These are phyloP conservation scores for Naematelia aurantialba DNA, from an alignment of 768 basidiomycete genomes.

Conservation along the genomic window DNA sequence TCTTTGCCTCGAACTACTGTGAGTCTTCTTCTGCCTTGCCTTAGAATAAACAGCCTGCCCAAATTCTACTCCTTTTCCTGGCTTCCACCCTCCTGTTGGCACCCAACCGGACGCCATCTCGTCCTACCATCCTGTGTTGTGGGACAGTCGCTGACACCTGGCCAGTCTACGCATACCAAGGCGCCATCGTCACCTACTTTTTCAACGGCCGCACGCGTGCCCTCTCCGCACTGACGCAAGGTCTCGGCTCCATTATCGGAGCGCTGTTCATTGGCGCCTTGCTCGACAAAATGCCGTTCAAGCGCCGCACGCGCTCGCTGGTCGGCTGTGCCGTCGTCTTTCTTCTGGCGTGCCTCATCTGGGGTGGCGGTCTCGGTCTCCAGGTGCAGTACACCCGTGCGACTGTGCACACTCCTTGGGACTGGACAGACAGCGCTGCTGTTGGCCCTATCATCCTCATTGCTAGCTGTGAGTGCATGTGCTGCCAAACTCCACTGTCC, in stretches of 20 bases:
- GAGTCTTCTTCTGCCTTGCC: background rate
- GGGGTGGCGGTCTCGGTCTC: constrained; percentile 52
- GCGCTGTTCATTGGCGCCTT: constrained; percentile 54
- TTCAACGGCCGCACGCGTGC: constrained; percentile 56
- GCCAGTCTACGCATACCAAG: constrained; percentile 54
- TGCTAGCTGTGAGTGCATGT: constrained; percentile 36
- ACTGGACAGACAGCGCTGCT: constrained; percentile 49
- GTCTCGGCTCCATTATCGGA: constrained; percentile 54
- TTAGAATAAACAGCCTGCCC: background rate
- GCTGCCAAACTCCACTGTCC: no score
- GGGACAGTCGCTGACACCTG: constrained; percentile 31
- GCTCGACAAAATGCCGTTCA: constrained; percentile 50
- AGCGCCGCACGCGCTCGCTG: constrained; percentile 52
- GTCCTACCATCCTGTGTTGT: no score
- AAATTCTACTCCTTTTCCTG: no score
- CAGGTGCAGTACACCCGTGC: constrained; percentile 53
- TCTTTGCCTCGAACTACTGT: constrained; percentile 54
- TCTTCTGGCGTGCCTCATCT: constrained; percentile 49
- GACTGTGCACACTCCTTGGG: constrained; percentile 42
- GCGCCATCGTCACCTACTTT: constrained; percentile 51
- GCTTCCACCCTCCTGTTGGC: no score
- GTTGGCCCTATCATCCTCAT: constrained; percentile 54
- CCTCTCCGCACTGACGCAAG: constrained; percentile 52
- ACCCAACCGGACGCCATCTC: no score
- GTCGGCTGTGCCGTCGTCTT: constrained; percentile 51